phyloP scores from a whole-genome alignment of 371 early-diverging fungal genomes.

The Syncephalastrum contaminatum region DNA sequence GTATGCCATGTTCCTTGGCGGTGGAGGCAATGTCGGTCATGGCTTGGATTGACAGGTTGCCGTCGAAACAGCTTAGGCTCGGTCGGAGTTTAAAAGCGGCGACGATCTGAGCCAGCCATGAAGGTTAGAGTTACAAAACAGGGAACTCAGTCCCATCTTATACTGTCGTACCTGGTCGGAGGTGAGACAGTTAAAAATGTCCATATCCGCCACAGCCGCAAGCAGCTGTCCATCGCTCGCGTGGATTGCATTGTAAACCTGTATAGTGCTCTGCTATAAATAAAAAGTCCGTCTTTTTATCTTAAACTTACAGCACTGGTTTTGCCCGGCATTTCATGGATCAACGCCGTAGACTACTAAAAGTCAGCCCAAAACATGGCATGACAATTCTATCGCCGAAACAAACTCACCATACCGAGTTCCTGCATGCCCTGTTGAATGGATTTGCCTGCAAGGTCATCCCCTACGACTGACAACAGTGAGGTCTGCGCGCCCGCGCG shows the following conservation, averaged over 20 bases:
- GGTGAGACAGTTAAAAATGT: slow-evolving; percentile 56
- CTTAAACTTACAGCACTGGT: slow-evolving; percentile 32
- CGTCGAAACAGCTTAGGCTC: slow-evolving; percentile 73
- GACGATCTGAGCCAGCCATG: too few species aligned
- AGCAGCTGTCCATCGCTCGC: slow-evolving; percentile 67
- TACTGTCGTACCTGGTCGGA: slow-evolving; percentile 26
- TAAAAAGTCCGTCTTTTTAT: background rate
- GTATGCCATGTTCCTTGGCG: slow-evolving; percentile 30
- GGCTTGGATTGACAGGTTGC: slow-evolving; percentile 55
- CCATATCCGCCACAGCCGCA: slow-evolving; percentile 90
- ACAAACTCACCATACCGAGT: slow-evolving; percentile 49
- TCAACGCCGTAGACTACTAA: slow-evolving; percentile 29
- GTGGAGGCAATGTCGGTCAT: slow-evolving; percentile 41
- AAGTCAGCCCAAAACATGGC: background rate
- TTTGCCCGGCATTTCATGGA: slow-evolving; percentile 21
- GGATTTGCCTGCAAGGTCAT: slow-evolving; percentile 64
- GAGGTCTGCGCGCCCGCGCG: slow-evolving; percentile 60
- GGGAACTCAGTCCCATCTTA: too few species aligned
- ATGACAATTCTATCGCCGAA: too few species aligned
- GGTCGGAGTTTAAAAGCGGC: slow-evolving; percentile 26
- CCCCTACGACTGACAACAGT: slow-evolving; percentile 71
- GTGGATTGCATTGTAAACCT: slow-evolving; percentile 81
- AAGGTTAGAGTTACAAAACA: too few species aligned
- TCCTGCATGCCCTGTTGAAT: slow-evolving; percentile 52
- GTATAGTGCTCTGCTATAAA: background rate